Evolutionary conservation across 2,329 filamentous ascomycete genomes (phyloP).

Genomic region (Aspergillus clavatus): DNA sequence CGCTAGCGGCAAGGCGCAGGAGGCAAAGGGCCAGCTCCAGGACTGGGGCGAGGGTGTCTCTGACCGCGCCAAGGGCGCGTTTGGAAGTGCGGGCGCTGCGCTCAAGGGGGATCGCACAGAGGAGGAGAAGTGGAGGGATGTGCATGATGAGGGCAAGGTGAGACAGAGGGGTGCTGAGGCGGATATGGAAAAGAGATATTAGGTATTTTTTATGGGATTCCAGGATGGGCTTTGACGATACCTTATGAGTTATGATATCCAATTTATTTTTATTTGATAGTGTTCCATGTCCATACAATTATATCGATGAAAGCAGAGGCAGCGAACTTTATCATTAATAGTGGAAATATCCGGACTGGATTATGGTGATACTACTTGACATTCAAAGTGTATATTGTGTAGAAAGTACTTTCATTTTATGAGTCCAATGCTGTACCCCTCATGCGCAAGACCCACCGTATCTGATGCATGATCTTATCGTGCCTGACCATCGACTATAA

Average conservation of each 20-base stretch:
- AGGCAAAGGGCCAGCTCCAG: conserved; percentile 74
- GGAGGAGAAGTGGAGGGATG: conserved; percentile 59
- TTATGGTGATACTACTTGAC: no score
- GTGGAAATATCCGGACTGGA: no score
- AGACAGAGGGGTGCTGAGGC: conserved; percentile 76
- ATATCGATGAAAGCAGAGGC: no score
- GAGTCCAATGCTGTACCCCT: no score
- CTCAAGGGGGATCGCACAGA: conserved; percentile 65
- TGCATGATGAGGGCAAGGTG: conserved; percentile 80
- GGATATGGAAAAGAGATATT: conserved; percentile 64
- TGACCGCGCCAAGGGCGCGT: conserved; percentile 63
- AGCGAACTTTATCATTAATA: no score
- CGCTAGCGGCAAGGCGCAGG: conserved; percentile 69
- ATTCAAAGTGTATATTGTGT: no score
- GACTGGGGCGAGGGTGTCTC: conserved; percentile 66
- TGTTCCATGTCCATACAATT: neutral
- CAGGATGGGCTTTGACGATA: neutral
- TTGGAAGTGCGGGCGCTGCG: conserved; percentile 67
- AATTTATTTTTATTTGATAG: neutral
- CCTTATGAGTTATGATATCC: neutral
- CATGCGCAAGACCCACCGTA: no score
- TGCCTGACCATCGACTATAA: no score
- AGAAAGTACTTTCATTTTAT: no score
- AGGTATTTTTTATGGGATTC: no score
- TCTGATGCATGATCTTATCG: no score